Conservation (phyloP, 2,329 filamentous ascomycete species). For the Parastagonospora avenae region DNA sequence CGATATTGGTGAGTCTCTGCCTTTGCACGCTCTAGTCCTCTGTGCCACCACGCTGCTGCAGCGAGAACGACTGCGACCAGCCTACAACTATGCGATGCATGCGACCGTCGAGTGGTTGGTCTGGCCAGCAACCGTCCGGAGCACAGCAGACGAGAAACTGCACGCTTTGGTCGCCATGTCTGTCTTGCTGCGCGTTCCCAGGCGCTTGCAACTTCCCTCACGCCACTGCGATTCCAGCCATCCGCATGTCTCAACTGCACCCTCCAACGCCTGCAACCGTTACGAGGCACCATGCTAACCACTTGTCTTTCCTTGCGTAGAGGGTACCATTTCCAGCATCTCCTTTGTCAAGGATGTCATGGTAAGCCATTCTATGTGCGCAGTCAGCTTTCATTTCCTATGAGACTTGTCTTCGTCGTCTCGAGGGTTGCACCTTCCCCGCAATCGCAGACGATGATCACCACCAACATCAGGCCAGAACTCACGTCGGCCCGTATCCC, state of each 20-base stretch:
- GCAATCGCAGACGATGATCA: conserved; percentile 35
- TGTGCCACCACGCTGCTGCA: conserved; percentile 8
- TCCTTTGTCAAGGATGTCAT: conserved; percentile 83
- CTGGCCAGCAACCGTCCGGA: conserved; percentile 23
- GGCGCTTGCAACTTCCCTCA: conserved; percentile 32
- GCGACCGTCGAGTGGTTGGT: too few relatives aligned
- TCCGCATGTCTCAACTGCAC: conserved; percentile 19
- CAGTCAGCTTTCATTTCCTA: conserved; percentile 16
- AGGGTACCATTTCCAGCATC: conserved; percentile 82
- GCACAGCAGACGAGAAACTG: conserved; percentile 19
- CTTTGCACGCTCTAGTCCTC: conserved; percentile 20
- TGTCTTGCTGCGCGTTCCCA: conserved; percentile 20
- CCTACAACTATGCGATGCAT: conserved; percentile 15
- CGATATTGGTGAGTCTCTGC: conserved; percentile 61
- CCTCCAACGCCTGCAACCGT: conserved; percentile 16
- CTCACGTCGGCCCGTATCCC: conserved; percentile 23
- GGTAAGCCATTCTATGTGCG: conserved; percentile 59
- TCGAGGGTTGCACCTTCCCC: conserved; percentile 34
- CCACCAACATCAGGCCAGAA: conserved; percentile 29
- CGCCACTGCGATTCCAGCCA: conserved; percentile 33
- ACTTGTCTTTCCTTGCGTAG: conserved; percentile 51
- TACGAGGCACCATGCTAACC: conserved; percentile 32
- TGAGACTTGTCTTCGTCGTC: conserved; percentile 16
- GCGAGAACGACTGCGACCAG: conserved; percentile 21
- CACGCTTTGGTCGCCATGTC: conserved; percentile 16